Base-by-base conservation (phyloP, 1,284 basidiomycete genomes). In the Tilletiopsis washingtonensis region DNA sequence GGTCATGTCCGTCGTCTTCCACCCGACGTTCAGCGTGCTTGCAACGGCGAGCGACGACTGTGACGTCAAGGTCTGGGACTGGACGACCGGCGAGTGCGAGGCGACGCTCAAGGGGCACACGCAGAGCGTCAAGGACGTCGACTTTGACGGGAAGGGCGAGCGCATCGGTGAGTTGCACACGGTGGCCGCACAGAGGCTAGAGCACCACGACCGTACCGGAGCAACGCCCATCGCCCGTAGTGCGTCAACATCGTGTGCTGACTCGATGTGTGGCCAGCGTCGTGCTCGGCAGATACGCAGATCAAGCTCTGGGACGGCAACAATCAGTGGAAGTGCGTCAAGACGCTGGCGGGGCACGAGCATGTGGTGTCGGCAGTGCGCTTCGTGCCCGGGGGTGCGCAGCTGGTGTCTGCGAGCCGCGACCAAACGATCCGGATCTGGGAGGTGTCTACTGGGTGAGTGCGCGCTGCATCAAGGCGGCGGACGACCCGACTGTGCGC, bases 11-110 rank as follows among this genome's bases (percentile, higher is more conserved):
- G 81, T 91, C 38, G 81, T 86, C 3, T 93, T 93, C 73, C 89
- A 93, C 71, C 90, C 89, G 0, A 78, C 82, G 25, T 91, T 88
- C 76, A 88, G 84, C 36, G 78, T 86, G 14, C 74, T 91, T 26
- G 89, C 86, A 9, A 85, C 84, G 25, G 88, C 87, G 4, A 86
- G 85, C 61, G 89, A 91, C 68, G 89, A 93, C 69, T 79, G 85
- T 32, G 88, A 83, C 2, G 81, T 91, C 63, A 91, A 91, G 76
- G 82, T 93, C 45, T 91, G 89, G 88, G 89, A 93, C 70, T 93
- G 89, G 88, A 89, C 93, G 71, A 86, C 86, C 34, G 89, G 89
- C 23, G 89, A 91, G 60, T 86, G 91, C 66, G 90, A 93, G 73
- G 76, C 86, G 53, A 91, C 90, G 6, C 76, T 93, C 53, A 93